phyloP scores from a whole-genome alignment of 371 early-diverging fungal genomes.

The Mucor sp. region DNA sequence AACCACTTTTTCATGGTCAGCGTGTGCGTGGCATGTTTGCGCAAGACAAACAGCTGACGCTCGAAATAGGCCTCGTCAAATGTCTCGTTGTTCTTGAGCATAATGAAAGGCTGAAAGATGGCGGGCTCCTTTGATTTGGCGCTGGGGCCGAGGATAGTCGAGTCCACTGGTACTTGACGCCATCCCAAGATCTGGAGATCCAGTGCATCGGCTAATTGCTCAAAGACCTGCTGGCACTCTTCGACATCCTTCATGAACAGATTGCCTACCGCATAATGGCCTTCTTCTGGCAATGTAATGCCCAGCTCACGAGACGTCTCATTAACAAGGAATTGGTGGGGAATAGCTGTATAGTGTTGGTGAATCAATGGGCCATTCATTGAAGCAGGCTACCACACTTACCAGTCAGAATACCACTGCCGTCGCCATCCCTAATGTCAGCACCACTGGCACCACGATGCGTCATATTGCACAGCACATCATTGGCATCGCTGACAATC shows the following conservation, averaged over 20 bases:
- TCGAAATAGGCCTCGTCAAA: conserved; percentile 80
- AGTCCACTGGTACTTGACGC: conserved; percentile 89
- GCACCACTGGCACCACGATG: conserved; percentile 95
- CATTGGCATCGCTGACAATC: conserved; percentile 84
- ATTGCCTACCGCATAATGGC: conserved; percentile 95
- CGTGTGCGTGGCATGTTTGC: conserved; percentile 87
- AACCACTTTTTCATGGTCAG: conserved; percentile 86
- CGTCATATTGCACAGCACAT: conserved; percentile 95
- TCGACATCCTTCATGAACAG: conserved; percentile 79
- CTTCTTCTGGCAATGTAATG: conserved; percentile 69
- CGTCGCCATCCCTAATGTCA: conserved; percentile 89
- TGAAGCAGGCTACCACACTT: not conserved
- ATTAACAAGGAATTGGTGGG: conserved; percentile 81
- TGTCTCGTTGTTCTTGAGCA: conserved; percentile 23
- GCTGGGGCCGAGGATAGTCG: conserved; percentile 87
- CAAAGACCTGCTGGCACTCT: conserved; percentile 73
- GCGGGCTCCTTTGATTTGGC: conserved; percentile 89
- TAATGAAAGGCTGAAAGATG: conserved; percentile 90
- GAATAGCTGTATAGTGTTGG: conserved; percentile 55
- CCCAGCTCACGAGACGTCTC: conserved; percentile 59
- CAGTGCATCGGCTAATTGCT: conserved; percentile 66
- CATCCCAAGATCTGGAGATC: conserved; percentile 85
- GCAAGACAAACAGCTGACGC: conserved; percentile 84
- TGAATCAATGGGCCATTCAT: not conserved
- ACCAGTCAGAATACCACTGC: conserved; percentile 88